These are phyloP conservation scores for Euphorbia peplus DNA, from an alignment of 345 rosid species.

Conservation along the genomic window DNA sequence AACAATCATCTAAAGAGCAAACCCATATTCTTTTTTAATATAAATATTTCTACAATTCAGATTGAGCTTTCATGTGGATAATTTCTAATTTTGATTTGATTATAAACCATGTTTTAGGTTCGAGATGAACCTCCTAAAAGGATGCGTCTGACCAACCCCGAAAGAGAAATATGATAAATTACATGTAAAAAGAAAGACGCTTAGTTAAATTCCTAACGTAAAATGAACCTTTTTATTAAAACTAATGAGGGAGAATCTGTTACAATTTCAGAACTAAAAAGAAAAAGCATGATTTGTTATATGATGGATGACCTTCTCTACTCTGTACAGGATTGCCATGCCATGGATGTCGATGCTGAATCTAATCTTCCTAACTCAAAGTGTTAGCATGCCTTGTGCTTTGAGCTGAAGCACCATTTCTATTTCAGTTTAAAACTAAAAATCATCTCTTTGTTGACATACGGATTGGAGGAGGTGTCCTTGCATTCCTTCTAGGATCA, in stretches of 20 bases:
- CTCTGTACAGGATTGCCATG: not conserved
- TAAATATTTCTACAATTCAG: no score
- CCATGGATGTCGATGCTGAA: no score
- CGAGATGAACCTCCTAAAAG: no score
- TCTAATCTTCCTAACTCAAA: slow-evolving; percentile 9
- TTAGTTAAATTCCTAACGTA: not conserved
- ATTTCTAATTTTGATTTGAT: no score
- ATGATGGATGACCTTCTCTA: not conserved
- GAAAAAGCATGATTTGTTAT: not conserved
- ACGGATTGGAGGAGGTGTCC: slow-evolving; percentile 66
- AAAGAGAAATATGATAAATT: no score
- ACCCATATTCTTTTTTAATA: no score
- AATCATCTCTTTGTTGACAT: slow-evolving; percentile 9
- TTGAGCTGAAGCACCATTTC: slow-evolving; percentile 10
- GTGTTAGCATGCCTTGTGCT: slow-evolving; percentile 13
- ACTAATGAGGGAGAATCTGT: not conserved
- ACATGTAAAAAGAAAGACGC: no score
- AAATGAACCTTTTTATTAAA: no score
- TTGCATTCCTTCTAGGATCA: slow-evolving; percentile 52
- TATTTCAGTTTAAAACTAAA: slow-evolving; percentile 15
- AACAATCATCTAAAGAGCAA: no score
- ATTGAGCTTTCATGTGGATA: no score
- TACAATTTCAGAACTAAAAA: not conserved
- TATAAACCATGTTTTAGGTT: no score
- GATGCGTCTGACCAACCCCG: no score